Evolutionary conservation across 139 green algal genomes (phyloP), one percentile per base, ranked within the genome.

Genomic region (Chlamydomonas incerta): DNA sequence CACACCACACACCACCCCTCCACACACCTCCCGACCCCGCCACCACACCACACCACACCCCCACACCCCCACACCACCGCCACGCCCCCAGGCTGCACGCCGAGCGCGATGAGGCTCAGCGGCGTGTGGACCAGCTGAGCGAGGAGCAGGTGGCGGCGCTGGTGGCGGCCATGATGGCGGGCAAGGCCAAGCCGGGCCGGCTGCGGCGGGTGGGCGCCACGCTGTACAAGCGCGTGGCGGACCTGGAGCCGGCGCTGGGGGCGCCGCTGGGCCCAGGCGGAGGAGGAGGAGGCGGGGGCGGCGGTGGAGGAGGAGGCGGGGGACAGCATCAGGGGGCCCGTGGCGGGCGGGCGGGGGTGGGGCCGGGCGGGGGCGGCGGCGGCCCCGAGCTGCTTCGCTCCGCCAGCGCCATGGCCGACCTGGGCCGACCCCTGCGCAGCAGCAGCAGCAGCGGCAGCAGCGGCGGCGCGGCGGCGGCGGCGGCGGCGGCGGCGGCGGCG

Each of bases 161-260:
- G 81, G 83, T 88, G 28, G 26, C 72, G 11, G 71, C 71, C 33
- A 82, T 90, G 88, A 89, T 90, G 76, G 69, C 77, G 83, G 90
- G 82, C 31, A 92, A 92, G 84, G 33, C 76, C 58, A 88, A 75
- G 79, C 91, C 89, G 5, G 82, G 80, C 33, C 69, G 81, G 34
- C 74, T 93, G n/a, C 41, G 85, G 67, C 80, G 87, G 6, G 90
- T 90, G 24, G 87, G 90, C n/a, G 60, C 57, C 60, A 90, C 82
- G 23, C 80, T 93, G 75, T 93, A 91, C 84, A 72, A 81, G 62
- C 86, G 89, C 14, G 77, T 87, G 0, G 46, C 46, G 41, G 47
- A 66, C 69, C 57, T 72, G 69, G 67, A 70, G 37, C 66, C n/a
- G 26, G 41, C 63, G 26, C 68, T 86, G 55, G 46, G 55, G 47